phyloP scores from a whole-genome alignment of 163 green algal species.

The Chlamydomonas reinhardtii region DNA sequence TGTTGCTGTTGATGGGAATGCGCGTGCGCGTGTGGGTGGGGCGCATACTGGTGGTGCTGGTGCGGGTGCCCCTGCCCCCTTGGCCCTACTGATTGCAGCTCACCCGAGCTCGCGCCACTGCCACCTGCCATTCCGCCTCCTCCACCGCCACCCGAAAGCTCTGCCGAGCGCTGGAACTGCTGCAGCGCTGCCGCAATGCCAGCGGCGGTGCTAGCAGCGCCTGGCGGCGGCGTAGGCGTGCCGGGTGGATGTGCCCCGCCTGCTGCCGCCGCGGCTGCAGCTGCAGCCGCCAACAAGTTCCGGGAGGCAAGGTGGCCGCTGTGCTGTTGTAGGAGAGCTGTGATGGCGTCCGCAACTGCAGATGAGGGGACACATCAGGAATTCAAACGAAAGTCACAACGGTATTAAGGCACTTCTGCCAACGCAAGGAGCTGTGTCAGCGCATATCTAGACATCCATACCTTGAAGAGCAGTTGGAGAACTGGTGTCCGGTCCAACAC shows the following conservation, averaged over 20 bases:
- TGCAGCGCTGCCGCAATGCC: constrained; percentile 35
- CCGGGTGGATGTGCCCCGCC: not conserved
- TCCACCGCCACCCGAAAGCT: not conserved
- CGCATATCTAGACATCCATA: no score
- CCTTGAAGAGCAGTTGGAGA: constrained; percentile 9
- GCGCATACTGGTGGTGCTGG: not conserved
- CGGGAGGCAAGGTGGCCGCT: not conserved
- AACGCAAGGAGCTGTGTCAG: no score
- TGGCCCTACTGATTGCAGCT: not conserved
- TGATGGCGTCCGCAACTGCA: constrained; percentile 35
- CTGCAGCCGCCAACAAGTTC: not conserved
- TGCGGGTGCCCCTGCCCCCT: not conserved
- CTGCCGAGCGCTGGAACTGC: constrained; percentile 20
- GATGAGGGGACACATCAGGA: no score
- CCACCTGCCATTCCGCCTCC: not conserved
- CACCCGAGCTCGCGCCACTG: not conserved
- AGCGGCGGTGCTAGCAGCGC: not conserved
- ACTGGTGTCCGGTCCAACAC: not conserved
- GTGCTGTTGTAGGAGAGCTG: constrained; percentile 15
- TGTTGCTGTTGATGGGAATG: no score
- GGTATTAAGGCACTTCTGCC: no score
- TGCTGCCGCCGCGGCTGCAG: not conserved
- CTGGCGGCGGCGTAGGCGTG: not conserved
- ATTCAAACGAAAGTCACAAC: no score
- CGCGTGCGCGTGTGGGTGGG: no score